Evolutionary conservation across 371 early-diverging fungal genomes (phyloP).

Genomic region (Mortierella sp.): DNA sequence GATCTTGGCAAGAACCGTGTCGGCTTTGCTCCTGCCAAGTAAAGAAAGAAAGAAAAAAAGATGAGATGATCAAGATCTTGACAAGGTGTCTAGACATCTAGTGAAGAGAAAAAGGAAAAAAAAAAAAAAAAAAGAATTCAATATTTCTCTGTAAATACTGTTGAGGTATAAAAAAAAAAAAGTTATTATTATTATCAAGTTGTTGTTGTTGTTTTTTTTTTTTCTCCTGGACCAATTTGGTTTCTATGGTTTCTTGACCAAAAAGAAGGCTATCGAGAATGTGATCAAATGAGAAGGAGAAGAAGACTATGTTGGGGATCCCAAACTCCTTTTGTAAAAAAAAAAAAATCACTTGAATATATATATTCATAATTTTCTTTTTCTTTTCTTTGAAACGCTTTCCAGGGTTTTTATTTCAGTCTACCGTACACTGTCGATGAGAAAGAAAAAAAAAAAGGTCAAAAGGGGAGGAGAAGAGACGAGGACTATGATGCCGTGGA

Average conservation of each 20-base stretch:
- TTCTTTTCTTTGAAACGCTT: background rate
- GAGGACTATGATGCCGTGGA: background rate
- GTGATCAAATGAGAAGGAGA: no score
- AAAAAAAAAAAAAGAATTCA: no score
- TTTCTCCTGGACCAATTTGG: conserved; percentile 20
- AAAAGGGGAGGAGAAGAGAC: background rate
- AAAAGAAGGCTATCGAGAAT: no score
- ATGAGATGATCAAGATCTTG: no score
- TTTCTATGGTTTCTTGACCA: conserved; percentile 88
- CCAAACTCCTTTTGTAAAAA: conserved; percentile 54
- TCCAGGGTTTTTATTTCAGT: background rate
- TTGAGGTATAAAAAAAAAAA: no score
- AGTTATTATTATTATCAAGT: background rate
- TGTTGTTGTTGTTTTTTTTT: background rate
- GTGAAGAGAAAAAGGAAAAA: conserved; percentile 14
- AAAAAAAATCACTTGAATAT: background rate
- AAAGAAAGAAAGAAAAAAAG: conserved; percentile 2
- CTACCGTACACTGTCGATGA: background rate
- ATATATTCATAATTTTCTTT: conserved; percentile 8
- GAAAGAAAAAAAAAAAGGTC: background rate
- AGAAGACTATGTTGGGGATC: conserved; percentile 79
- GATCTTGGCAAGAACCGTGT: conserved; percentile 87
- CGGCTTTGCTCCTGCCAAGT: conserved; percentile 55
- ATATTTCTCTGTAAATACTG: no score
- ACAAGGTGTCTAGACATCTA: background rate